Evolutionary conservation across 441 rosid genomes (phyloP), one percentile per base, ranked within the genome.

Genomic region (Erodium texanum): DNA sequence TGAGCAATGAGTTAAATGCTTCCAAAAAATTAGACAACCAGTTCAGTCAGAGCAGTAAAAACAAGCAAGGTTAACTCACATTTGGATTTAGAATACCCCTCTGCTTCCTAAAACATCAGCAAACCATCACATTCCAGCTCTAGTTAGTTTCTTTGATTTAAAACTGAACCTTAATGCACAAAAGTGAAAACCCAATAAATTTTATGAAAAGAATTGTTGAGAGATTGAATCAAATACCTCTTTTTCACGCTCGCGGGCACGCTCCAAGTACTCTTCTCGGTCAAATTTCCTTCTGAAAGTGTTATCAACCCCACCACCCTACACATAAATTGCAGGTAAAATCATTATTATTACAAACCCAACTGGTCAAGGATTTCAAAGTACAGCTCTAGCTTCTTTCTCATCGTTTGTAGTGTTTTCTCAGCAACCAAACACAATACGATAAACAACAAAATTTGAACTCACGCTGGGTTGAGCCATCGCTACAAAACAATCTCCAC

Each of bases 221-320:
- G n/a, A 64, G 69, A 24, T 56, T 22, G 5, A 20, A 29, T 24
- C 18, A 41, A 0, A 23, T 27, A 86, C 99, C 90, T 88, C 85
- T 78, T 80, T 85, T 64, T 93, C 99, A 52, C 97, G 97, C 72
- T 89, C 89, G 19, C 98, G 96, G 68, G 96, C 97, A 18, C 96
- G 93, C 76, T 93, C 93, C 41, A 81, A 75, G 72, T 71, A 85
- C 83, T 87, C 96, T 74, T 94, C 99, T 22, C 81, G 74, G 70
- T 94, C 98, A 76, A 94, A 84, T 72, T 88, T 92, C 72, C 88
- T 82, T 71, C 98, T 82, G 74, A 92, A 94, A 7, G 97, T 91
- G 77, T 91, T 92, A 72, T 92, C 99, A 54, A 91, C 88, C 56
- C 89, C 97, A 66, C 48, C 67, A 36, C 83, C 43, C 99, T 94